A percentile compares a stretch with the other conserved stretches of the same genome.
Evolutionary conservation across 2,329 filamentous ascomycete genomes (phyloP).

Genomic region (Cladophialophora carrionii): DNA sequence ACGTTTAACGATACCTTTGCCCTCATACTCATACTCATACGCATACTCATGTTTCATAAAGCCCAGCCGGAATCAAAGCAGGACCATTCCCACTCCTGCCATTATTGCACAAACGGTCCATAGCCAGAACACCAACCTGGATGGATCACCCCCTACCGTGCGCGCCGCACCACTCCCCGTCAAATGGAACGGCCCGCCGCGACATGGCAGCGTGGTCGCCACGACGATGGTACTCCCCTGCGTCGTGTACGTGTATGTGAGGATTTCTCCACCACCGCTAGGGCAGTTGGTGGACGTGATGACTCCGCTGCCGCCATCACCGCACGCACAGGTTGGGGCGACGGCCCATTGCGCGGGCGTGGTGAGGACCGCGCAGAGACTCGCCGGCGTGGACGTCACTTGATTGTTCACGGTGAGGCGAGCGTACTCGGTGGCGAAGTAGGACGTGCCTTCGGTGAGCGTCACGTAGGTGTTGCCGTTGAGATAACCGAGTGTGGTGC

Average conservation of each 20-base stretch:
- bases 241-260: slow-evolving; percentile 20
- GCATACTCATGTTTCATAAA: neutral
- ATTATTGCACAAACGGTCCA: slow-evolving; percentile 2
- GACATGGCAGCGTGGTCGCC: slow-evolving; percentile 10
- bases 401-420: slow-evolving; percentile 11
- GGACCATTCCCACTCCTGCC: slow-evolving; percentile 13
- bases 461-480: slow-evolving; percentile 11
- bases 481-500: slow-evolving; percentile 2
- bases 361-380: slow-evolving; percentile 9
- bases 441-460: slow-evolving; percentile 15
- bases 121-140: neutral
- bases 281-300: neutral
- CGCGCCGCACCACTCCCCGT: slow-evolving; percentile 10
- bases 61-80: neutral
- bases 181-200: slow-evolving; percentile 12
- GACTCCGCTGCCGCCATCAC: neutral
- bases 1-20: neutral
- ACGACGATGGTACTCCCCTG: slow-evolving; percentile 14
- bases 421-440: slow-evolving; percentile 7
- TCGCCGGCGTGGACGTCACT: slow-evolving; percentile 10
- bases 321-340: slow-evolving; percentile 4
- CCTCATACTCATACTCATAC: neutral
- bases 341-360: slow-evolving; percentile 6
- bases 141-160: neutral
- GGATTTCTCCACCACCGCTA: slow-evolving; percentile 2